Evolutionary conservation across 2,329 filamentous ascomycete species (phyloP), one percentile per base, ranked within the genome.

Genomic region (Clarireedia paspali): DNA sequence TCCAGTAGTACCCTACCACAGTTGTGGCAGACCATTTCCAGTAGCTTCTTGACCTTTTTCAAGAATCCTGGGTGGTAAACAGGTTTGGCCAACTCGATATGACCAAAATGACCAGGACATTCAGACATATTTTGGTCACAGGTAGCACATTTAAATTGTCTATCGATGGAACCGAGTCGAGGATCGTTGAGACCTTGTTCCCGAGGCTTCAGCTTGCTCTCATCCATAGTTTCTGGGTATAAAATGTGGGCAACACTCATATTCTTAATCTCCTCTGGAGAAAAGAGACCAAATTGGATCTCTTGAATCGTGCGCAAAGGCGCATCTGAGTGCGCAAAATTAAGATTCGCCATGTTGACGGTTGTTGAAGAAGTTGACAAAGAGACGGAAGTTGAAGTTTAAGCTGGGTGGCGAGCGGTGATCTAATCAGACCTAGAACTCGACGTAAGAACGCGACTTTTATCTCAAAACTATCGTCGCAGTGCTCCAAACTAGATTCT

Each of bases 151-250:
- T 91, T 90, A 77, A 90, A 95, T 70, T 91, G 88, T 62, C 94
- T 86, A 72, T 99, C 95, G 71, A 99, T 96, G 50, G 94, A 96
- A 57, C 94, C 94, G 51, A 99, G 85, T 65, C 91, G 88, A 63
- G 94, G 91, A 71, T 99, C 94, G 71, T 97, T 97, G 64, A 97
- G 79, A 68, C 94, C 94, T 70, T 88, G 87, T 60, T 94, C 88
- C 65, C 94, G 90, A 62, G 94, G 94, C 71, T 89, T 89, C 64
- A 89, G 86, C 68, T 91, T 88, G 72, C 87, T 87, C 74, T 99
- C 94, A 70, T 99, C 94, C 94, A 99, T 96, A 27, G 94, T 97
- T 78, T 99, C 94, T n/a, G 94, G 91, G 71, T 96, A 97, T 72
- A 94, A 82, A 71, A 99, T 92, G 72, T 96, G 89, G 66, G 86